These are phyloP conservation scores for Aspergillus avenaceus DNA, from an alignment of 495 filamentous ascomycete genomes.

Conservation along the genomic window DNA sequence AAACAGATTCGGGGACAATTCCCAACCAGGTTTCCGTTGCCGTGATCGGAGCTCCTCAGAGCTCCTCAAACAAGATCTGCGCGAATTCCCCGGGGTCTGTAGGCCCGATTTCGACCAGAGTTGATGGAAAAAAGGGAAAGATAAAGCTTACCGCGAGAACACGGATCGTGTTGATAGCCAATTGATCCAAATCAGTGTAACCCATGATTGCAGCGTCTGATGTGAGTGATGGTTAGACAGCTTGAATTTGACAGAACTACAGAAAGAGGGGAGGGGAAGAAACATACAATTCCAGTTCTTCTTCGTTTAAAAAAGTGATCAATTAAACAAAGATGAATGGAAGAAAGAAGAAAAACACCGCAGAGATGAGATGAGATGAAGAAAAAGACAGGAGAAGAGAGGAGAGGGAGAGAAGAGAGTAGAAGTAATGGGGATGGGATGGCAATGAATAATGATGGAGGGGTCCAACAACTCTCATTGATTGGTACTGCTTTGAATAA, in stretches of 20 bases:
- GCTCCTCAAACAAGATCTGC: background rate
- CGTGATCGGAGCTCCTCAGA: background rate
- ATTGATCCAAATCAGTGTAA: conserved; percentile 78
- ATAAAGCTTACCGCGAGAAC: conserved; percentile 69
- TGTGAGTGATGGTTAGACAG: background rate
- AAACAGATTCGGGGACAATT: background rate
- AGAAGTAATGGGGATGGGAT: conserved; percentile 17
- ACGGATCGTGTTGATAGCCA: conserved; percentile 97
- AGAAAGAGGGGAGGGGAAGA: background rate
- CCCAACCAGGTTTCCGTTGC: background rate
- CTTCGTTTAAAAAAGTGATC: background rate
- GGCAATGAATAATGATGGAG: conserved; percentile 22
- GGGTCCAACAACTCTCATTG: conserved; percentile 2
- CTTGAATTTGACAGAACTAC: conserved; percentile 7
- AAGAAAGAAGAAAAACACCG: conserved; percentile 3
- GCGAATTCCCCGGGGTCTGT: conserved; percentile 7
- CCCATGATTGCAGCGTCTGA: conserved; percentile 68
- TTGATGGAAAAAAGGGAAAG: conserved; percentile 2
- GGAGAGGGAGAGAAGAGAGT: conserved; percentile 14
- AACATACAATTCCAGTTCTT: conserved; percentile 8
- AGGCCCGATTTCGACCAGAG: conserved; percentile 7
- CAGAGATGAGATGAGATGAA: conserved; percentile 15
- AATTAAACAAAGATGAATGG: conserved; percentile 5
- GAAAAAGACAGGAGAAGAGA: conserved; percentile 21
- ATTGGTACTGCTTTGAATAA: conserved; percentile 17